Evolutionary conservation across 192 early-diverging fungal genomes (phyloP).

Genomic region (Linnemannia zychae): DNA sequence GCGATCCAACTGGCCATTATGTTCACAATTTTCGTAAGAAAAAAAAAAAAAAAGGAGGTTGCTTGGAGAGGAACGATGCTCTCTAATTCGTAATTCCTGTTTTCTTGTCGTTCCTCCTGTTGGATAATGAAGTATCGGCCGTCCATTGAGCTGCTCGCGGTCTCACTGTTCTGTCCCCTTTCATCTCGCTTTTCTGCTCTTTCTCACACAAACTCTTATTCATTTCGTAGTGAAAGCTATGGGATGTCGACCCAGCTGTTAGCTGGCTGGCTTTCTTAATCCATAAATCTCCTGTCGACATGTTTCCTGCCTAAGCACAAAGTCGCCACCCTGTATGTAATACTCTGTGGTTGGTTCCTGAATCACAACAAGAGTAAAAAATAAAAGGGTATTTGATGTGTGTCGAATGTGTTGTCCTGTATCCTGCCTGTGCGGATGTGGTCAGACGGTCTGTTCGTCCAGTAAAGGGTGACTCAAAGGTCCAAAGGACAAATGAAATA

Average conservation of each 20-base stretch:
- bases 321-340: neutral
- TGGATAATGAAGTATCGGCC: neutral
- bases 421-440: neutral
- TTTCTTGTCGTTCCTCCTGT: neutral
- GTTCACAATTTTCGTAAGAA: neutral
- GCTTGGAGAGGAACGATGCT: neutral
- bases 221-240: neutral
- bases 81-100: slow-evolving; percentile 3
- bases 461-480: neutral
- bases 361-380: neutral
- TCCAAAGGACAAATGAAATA: neutral
- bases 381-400: too few species aligned
- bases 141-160: neutral
- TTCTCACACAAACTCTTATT: neutral
- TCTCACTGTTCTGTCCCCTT: neutral
- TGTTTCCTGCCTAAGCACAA: neutral
- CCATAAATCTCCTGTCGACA: neutral
- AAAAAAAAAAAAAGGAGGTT: slow-evolving; percentile 8
- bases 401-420: neutral
- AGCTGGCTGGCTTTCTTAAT: neutral
- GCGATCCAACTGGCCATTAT: neutral
- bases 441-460: neutral
- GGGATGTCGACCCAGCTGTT: neutral
- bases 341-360: neutral
- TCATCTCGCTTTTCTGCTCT: neutral